phyloP scores from a whole-genome alignment of 805 yeast genomes.

The Tetrapisispora taiwanensis region DNA sequence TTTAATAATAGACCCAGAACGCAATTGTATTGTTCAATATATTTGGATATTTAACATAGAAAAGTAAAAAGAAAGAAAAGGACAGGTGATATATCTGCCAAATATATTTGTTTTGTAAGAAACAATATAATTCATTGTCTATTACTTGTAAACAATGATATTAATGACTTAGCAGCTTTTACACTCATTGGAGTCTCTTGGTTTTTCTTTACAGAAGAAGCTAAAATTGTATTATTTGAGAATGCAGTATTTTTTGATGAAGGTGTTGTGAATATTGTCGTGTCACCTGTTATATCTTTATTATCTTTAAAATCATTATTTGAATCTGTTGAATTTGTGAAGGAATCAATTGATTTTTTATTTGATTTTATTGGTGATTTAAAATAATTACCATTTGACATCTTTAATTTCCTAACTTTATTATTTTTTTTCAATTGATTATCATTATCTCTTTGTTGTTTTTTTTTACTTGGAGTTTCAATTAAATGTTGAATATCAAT shows the following conservation, averaged over 20 bases:
- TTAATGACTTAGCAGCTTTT: slow-evolving; percentile 28
- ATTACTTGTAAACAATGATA: slow-evolving; percentile 24
- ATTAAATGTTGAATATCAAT: not conserved
- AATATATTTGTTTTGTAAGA: not conserved
- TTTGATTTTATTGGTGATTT: slow-evolving; percentile 11
- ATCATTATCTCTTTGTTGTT: not conserved
- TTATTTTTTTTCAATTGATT: not conserved
- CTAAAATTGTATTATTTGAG: not conserved
- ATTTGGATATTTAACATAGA: too few species aligned
- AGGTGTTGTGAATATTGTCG: slow-evolving; percentile 4
- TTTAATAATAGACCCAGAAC: too few species aligned
- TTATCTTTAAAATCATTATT: not conserved
- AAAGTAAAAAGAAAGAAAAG: too few species aligned
- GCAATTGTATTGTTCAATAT: too few species aligned
- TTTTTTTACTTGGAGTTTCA: not conserved
- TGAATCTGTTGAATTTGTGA: not conserved
- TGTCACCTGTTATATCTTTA: slow-evolving; percentile 1
- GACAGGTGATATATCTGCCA: too few species aligned
- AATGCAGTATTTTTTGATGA: slow-evolving; percentile 2
- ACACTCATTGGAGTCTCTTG: slow-evolving; percentile 28
- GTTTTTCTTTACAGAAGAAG: not conserved
- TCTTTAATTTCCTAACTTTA: slow-evolving; percentile 19
- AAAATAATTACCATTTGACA: slow-evolving; percentile 21
- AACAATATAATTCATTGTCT: not conserved
- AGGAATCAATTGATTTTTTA: not conserved